A percentile compares a stretch with the other conserved stretches of the same genome.
phyloP scores from a whole-genome alignment of 306 rosid species.

The Crotalaria pallida region DNA sequence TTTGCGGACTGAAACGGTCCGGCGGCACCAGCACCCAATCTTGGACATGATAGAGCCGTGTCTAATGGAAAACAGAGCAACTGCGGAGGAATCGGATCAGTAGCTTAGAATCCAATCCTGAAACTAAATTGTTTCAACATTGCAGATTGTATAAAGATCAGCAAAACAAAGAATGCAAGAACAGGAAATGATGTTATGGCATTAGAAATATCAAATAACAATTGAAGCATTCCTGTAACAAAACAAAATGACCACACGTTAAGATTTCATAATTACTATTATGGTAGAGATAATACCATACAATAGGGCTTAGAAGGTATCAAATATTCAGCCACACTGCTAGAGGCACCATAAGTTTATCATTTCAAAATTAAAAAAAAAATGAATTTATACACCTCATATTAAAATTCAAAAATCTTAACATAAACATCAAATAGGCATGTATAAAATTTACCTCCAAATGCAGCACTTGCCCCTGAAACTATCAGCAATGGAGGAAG shows the following conservation, averaged over 20 bases:
- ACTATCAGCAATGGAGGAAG: conserved; percentile 75
- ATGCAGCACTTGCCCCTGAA: conserved; percentile 79
- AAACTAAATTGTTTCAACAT: background rate
- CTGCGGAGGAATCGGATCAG: too few relatives aligned
- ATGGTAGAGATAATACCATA: background rate
- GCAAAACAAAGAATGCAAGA: background rate
- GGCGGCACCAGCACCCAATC: too few relatives aligned
- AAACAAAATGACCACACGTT: background rate
- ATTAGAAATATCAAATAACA: background rate
- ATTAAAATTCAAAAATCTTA: background rate
- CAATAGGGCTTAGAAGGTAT: background rate
- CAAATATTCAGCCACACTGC: background rate
- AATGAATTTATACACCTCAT: background rate
- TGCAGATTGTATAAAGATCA: background rate
- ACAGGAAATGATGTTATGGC: background rate
- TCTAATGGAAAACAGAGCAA: too few relatives aligned
- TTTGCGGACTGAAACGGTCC: too few relatives aligned
- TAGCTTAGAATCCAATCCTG: background rate
- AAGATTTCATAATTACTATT: background rate
- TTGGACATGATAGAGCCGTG: too few relatives aligned
- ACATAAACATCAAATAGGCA: background rate
- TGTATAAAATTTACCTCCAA: conserved; percentile 58
- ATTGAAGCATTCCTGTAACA: background rate
- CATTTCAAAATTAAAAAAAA: background rate
- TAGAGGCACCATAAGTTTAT: background rate